Base-by-base conservation (phyloP, 345 rosid species). In the Salix koriyanagi region DNA sequence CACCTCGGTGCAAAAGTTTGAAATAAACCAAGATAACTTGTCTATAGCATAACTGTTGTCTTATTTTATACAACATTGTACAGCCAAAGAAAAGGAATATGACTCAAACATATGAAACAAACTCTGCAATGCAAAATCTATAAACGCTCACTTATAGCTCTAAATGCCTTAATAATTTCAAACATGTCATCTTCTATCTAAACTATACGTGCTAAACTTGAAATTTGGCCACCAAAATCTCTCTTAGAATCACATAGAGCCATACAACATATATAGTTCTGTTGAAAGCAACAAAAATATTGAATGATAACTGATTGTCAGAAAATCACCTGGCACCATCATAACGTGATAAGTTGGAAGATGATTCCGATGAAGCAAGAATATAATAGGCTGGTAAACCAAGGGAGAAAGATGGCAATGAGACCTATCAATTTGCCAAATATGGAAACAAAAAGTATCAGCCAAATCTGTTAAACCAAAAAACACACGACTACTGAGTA, bases 351-450 rank as follows among this genome's bases (percentile, higher is more conserved):
- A 94, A 85, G 82, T 90, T 92, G 10, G 97, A 94, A 69, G 98
- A 94, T 73, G 98, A 90, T 79, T 92, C 95, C 0, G 97, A 91
- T 69, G 97, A 90, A 50, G 98, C 97, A 73, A 94, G 90, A 72
- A 94, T 86, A 58, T 91, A 92, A 83, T 92, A 94, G 23, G 98
- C 97, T 67, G 98, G 98, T 71, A 91, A 84, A 52, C 97, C 97
- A 76, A 89, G 94, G 73, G 98, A 88, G 84, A 92, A 94, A 0
- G 97, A 88, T 75, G 97, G 97, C 77, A 94, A 79, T 37, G 98
- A 91, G 16, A 90, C 97, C 98, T 94, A 34, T 26, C 60, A 75
- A 58, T 42, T 62, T 12, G 14, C 76, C 48, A 67, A 62, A 26
- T 28, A 52, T 65, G n/a, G 7, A 32, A 21, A 32, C 34, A 26